A percentile compares a stretch with the other conserved stretches of the same genome.
Evolutionary conservation across 2,329 filamentous ascomycete genomes (phyloP).

Genomic region (Cercospora sp.): DNA sequence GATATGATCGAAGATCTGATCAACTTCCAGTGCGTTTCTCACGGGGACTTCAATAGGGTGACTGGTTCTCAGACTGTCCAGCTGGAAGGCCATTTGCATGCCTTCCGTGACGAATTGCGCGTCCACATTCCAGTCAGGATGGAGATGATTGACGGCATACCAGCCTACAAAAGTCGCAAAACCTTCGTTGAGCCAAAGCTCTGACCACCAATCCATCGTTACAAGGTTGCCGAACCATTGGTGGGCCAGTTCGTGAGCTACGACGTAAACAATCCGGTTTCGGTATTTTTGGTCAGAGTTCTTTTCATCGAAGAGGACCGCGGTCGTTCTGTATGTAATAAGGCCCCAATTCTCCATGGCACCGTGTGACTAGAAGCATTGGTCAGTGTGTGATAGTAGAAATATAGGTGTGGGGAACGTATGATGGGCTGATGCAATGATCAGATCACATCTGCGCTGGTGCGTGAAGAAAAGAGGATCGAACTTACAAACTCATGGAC

Average conservation of each 20-base stretch:
- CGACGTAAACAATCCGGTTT: slow-evolving; percentile 93
- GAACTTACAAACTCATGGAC: slow-evolving; percentile 84
- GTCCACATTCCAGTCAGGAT: slow-evolving; percentile 98
- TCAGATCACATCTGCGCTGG: slow-evolving; percentile 23
- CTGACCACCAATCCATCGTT: slow-evolving; percentile 85
- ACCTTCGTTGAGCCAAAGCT: slow-evolving; percentile 84
- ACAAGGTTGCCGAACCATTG: slow-evolving; percentile 96
- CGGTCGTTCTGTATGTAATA: slow-evolving; percentile 88
- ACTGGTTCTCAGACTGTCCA: slow-evolving; percentile 86
- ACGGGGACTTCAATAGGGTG: slow-evolving; percentile 97
- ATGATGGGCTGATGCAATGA: slow-evolving; percentile 43
- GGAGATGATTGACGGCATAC: slow-evolving; percentile 85
- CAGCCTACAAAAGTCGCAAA: slow-evolving; percentile 99
- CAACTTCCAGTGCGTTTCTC: slow-evolving; percentile 88
- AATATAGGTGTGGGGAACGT: slow-evolving; percentile 35
- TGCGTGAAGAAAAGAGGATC: background rate
- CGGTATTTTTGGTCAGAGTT: slow-evolving; percentile 87
- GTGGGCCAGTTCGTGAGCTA: slow-evolving; percentile 95
- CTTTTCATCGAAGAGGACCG: slow-evolving; percentile 92
- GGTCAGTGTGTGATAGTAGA: slow-evolving; percentile 42
- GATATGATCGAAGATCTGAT: slow-evolving; percentile 97
- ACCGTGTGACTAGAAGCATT: slow-evolving; percentile 58
- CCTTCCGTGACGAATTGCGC: slow-evolving; percentile 95
- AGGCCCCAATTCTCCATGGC: slow-evolving; percentile 98
- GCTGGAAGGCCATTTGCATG: slow-evolving; percentile 84